These are phyloP conservation scores for Cryptosporidium meleagridis DNA, from an alignment of 169 alveolate genomes.

Conservation along the genomic window DNA sequence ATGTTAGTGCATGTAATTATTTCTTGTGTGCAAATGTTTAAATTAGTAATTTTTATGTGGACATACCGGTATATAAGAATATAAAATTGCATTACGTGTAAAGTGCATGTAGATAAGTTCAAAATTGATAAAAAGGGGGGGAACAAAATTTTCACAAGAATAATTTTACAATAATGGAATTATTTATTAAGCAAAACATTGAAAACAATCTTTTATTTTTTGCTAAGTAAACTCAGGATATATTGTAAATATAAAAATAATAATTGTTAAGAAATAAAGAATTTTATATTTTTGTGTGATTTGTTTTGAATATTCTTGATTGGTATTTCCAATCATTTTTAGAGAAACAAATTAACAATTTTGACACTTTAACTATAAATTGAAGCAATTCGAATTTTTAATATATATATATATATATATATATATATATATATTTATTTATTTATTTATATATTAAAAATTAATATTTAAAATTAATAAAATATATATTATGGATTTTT, in stretches of 20 bases:
- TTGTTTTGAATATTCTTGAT: no score
- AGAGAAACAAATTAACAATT: no score
- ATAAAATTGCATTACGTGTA: background rate
- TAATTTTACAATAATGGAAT: no score
- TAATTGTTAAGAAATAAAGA: background rate
- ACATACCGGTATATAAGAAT: constrained; percentile 6
- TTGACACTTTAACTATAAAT: no score
- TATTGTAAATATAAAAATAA: no score
- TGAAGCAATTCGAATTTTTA: no score
- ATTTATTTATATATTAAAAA: background rate
- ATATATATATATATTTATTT: no score
- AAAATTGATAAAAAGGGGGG: background rate
- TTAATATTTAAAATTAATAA: background rate
- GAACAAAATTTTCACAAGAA: no score
- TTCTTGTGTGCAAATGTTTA: background rate
- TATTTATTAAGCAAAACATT: background rate
- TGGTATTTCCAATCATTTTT: no score
- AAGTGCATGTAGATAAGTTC: background rate
- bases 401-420: no score
- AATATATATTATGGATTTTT: background rate
- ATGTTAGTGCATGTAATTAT: background rate
- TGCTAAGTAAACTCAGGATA: no score
- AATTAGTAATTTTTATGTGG: background rate
- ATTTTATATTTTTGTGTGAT: background rate
- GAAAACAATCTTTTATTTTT: no score